A percentile compares a stretch with the other conserved stretches of the same genome.
phyloP scores from a whole-genome alignment of 2,329 filamentous ascomycete species.

The Fonsecaea nubica region DNA sequence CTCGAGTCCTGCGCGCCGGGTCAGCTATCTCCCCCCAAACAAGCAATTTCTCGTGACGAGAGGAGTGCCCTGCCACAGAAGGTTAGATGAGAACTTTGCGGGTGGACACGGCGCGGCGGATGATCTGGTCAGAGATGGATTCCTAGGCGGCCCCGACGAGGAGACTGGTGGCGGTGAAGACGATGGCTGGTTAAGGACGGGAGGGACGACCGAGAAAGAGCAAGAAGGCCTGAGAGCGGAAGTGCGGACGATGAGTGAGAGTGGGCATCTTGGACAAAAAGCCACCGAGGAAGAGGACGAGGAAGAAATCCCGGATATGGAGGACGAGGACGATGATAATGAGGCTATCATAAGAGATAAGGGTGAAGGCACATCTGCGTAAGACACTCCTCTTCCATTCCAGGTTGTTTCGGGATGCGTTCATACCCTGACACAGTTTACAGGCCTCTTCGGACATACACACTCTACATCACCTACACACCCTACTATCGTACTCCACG shows the following conservation, averaged over 20 bases:
- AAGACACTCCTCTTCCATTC: constrained; percentile 41
- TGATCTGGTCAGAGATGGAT: constrained; percentile 80
- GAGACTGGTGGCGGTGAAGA: constrained; percentile 62
- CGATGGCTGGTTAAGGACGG: constrained; percentile 91
- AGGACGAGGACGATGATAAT: constrained; percentile 91
- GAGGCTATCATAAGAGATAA: constrained; percentile 92
- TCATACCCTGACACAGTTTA: constrained; percentile 10
- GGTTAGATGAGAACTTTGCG: constrained; percentile 91
- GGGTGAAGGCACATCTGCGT: constrained; percentile 61
- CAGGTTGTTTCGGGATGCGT: not conserved
- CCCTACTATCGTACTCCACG: constrained; percentile 96
- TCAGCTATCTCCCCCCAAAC: constrained; percentile 78
- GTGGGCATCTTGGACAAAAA: constrained; percentile 80
- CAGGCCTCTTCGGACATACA: constrained; percentile 90
- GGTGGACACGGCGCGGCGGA: constrained; percentile 86
- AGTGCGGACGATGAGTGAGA: constrained; percentile 86
- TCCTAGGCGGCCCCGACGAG: constrained; percentile 58
- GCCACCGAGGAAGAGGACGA: constrained; percentile 71
- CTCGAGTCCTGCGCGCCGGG: constrained; percentile 77
- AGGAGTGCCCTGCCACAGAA: constrained; percentile 89
- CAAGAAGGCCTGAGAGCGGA: constrained; percentile 78
- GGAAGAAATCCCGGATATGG: constrained; percentile 95
- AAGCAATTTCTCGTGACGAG: constrained; percentile 97
- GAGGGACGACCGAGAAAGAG: constrained; percentile 66
- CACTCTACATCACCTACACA: constrained; percentile 96